These are phyloP conservation scores for Durio zibethinus DNA, from an alignment of 345 rosid genomes.

Conservation along the genomic window DNA sequence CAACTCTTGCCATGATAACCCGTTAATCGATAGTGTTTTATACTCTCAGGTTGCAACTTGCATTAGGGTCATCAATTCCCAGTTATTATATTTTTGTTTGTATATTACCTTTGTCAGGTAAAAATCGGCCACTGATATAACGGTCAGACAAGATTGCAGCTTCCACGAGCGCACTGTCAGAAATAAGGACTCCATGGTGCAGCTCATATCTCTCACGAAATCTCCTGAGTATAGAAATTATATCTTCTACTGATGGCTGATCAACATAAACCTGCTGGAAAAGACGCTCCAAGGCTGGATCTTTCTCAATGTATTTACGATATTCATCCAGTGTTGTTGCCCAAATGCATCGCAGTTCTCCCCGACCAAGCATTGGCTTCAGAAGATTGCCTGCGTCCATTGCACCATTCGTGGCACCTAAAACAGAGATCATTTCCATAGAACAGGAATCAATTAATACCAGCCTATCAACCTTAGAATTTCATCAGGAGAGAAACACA, in stretches of 20 bases:
- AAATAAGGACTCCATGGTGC: constrained; percentile 97
- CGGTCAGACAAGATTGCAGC: constrained; percentile 97
- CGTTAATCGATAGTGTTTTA: neutral
- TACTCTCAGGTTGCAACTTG: neutral
- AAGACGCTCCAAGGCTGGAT: constrained; percentile 98
- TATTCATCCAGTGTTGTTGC: constrained; percentile 97
- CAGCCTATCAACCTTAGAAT: neutral
- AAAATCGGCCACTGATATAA: constrained; percentile 93
- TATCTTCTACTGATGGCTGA: constrained; percentile 91
- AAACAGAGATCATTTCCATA: constrained; percentile 18
- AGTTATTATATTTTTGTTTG: neutral
- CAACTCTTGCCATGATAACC: neutral
- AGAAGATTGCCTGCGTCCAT: constrained; percentile 98
- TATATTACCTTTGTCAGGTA: constrained; percentile 89
- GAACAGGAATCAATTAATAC: neutral
- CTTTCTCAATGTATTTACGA: constrained; percentile 96
- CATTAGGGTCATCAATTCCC: neutral
- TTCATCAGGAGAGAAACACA: neutral
- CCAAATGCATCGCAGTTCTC: constrained; percentile 93
- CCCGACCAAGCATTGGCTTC: constrained; percentile 99
- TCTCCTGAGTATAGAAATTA: constrained; percentile 85
- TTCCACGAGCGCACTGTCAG: constrained; percentile 95
- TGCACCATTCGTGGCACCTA: constrained; percentile 99
- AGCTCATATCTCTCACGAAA: constrained; percentile 96
- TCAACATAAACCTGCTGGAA: constrained; percentile 98